These are phyloP conservation scores for Neurospora sp. DNA, from an alignment of 495 filamentous ascomycete species.

Conservation along the genomic window DNA sequence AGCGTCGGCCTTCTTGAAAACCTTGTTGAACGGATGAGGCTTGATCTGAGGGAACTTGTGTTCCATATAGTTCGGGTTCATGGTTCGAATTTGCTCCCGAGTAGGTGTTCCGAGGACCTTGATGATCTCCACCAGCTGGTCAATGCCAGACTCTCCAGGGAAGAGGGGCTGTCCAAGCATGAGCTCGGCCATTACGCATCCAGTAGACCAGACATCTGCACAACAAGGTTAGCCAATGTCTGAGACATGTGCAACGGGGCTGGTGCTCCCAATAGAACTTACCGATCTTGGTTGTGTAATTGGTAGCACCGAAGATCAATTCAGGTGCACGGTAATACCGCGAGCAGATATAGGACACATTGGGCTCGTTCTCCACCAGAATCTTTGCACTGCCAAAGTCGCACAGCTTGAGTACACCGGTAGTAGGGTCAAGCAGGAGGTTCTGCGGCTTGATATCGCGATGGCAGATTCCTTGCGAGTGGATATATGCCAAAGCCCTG, in stretches of 20 bases:
- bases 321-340: slow-evolving; percentile 97
- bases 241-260: neutral
- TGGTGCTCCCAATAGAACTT: slow-evolving; percentile 21
- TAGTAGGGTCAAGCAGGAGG: slow-evolving; percentile 79
- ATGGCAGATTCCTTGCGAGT: slow-evolving; percentile 98
- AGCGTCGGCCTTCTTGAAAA: slow-evolving; percentile 87
- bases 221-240: slow-evolving; percentile 5
- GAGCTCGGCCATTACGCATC: slow-evolving; percentile 97
- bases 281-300: slow-evolving; percentile 99
- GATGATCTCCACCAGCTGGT: slow-evolving; percentile 98
- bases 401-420: slow-evolving; percentile 91
- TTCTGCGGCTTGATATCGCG: slow-evolving; percentile 99
- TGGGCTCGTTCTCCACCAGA: slow-evolving; percentile 95
- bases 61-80: slow-evolving; percentile 99
- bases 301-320: slow-evolving; percentile 97
- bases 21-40: slow-evolving; percentile 97
- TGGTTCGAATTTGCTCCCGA: slow-evolving; percentile 97
- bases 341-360: slow-evolving; percentile 99
- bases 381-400: slow-evolving; percentile 99
- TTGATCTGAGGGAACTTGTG: slow-evolving; percentile 99
- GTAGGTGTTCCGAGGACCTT: slow-evolving; percentile 97
- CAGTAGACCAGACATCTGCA: slow-evolving; percentile 98
- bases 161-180: slow-evolving; percentile 98
- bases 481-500: slow-evolving; percentile 95
- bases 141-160: slow-evolving; percentile 98